Base-by-base conservation (phyloP, 306 rosid species). In the Vachellia pachyceras region DNA sequence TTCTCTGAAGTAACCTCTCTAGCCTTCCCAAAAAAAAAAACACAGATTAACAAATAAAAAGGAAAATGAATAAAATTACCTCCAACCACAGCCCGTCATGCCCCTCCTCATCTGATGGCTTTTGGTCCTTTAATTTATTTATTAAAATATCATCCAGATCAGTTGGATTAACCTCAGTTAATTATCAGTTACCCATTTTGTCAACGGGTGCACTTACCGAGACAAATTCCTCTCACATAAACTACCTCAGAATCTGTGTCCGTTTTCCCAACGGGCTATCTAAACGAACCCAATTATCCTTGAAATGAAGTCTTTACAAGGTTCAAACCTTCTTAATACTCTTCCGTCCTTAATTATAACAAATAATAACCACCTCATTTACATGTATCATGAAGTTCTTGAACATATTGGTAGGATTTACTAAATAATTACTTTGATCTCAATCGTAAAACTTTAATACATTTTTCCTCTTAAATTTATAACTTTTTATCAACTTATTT, bases 1-100 rank as follows among this genome's bases (percentile, higher is more conserved):
- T 86, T 87, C 79, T 84, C 87, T 83, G 25, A 89, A 88, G 87
- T 71, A 79, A 89, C 73, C 73, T 84, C 89, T 76, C 69, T 86
- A 73, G 69, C 65, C 72, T 77, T 61, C 65, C 68, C 75, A n/a
- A n/a, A n/a, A 60, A 75, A 75, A 82, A 15, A 15, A 84, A 68
- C 79, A 37, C 77, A 79, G 18, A 75, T 55, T 39, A 44, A 50
- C 14, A 40, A 23, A 23, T 23, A 22, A 23, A 18, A 36, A 50
- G 69, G 70, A 44, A 44, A 42, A 22, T 10, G 29, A 55, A 76
- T n/a, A 80, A 54, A 5, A 77, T 69, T 69, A 49, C 54, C 68
- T 36, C 63, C 10, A 25, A 69, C 52, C 77, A 64, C 61, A 82
- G 12, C 70, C 44, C n/a, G n/a, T 63, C 33, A 1, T 29, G 33